Conservation (phyloP, 2,329 filamentous ascomycete species). For the Aaosphaeria arxii region DNA sequence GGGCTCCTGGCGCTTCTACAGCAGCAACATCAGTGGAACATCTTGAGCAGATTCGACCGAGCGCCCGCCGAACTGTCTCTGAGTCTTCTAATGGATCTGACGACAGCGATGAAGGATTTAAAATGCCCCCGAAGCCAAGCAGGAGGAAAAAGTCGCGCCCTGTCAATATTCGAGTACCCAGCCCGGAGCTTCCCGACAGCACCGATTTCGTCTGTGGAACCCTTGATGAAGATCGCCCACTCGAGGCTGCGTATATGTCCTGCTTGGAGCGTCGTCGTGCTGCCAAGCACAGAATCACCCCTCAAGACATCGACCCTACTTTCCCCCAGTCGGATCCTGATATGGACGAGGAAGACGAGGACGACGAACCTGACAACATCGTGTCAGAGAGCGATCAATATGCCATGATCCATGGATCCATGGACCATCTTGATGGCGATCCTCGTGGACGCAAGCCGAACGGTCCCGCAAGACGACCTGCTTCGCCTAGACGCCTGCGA, state of each 20-base stretch:
- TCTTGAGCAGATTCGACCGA: conserved; percentile 48
- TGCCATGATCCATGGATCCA: conserved; percentile 68
- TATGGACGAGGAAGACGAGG: conserved; percentile 71
- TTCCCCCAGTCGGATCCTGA: conserved; percentile 95
- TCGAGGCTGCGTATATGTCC: conserved; percentile 91
- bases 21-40: conserved; percentile 52
- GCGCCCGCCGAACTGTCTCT: conserved; percentile 47
- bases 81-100: conserved; percentile 55
- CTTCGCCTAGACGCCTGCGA: conserved; percentile 61
- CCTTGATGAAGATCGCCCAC: conserved; percentile 86
- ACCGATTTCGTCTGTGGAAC: conserved; percentile 99
- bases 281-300: conserved; percentile 76
- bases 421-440: conserved; percentile 63
- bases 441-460: conserved; percentile 34
- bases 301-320: conserved; percentile 90
- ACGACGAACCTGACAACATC: conserved; percentile 45
- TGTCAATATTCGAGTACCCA: conserved; percentile 59
- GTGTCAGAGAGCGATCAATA: conserved; percentile 63
- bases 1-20: conserved; percentile 54
- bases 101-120: conserved; percentile 34
- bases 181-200: conserved; percentile 88
- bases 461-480: conserved; percentile 42
- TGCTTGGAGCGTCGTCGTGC: conserved; percentile 78
- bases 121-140: conserved; percentile 16
- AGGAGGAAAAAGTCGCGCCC: conserved; percentile 49